Percentiles rank a stretch among this genome's conserved stretches.
phyloP scores from a whole-genome alignment of 768 basidiomycete genomes.

The Ramaria rubella region DNA sequence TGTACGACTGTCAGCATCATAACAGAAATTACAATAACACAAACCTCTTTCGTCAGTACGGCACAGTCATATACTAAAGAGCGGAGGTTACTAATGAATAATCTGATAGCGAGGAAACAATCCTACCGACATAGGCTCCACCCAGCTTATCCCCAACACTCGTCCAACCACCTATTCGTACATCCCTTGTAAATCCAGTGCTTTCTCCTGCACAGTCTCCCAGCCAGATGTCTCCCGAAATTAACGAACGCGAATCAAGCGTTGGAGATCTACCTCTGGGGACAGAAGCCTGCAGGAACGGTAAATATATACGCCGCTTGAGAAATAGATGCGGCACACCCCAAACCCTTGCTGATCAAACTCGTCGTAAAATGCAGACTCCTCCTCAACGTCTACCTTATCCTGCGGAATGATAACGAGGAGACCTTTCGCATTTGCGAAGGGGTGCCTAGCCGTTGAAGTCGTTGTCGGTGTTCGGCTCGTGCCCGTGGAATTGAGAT shows the following conservation, averaged over 20 bases:
- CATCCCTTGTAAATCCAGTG: conserved; percentile 54
- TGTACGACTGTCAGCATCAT: conserved; percentile 19
- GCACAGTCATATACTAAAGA: conserved; percentile 59
- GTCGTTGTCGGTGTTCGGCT: not conserved
- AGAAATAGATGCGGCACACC: not conserved
- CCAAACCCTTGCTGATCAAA: conserved; percentile 22
- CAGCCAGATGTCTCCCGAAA: conserved; percentile 66
- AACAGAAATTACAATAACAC: conserved; percentile 11
- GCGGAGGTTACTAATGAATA: not conserved
- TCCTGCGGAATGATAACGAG: conserved; percentile 47
- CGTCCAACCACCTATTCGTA: conserved; percentile 64
- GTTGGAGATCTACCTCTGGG: conserved; percentile 23
- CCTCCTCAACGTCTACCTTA: conserved; percentile 61
- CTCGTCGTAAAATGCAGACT: conserved; percentile 61
- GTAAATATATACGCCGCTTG: not conserved
- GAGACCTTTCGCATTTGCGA: conserved; percentile 38
- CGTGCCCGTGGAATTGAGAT: not conserved
- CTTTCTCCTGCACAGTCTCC: conserved; percentile 52
- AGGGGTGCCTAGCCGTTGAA: conserved; percentile 31
- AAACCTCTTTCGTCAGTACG: conserved; percentile 56
- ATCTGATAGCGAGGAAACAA: not conserved
- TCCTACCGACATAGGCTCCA: conserved; percentile 60
- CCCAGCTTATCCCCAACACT: conserved; percentile 59
- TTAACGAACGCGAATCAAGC: conserved; percentile 43
- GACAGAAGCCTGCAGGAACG: not conserved